A percentile compares a stretch with the other conserved stretches of the same genome.
phyloP scores from a whole-genome alignment of 208 protist species.

The Leishmania mexicana region DNA sequence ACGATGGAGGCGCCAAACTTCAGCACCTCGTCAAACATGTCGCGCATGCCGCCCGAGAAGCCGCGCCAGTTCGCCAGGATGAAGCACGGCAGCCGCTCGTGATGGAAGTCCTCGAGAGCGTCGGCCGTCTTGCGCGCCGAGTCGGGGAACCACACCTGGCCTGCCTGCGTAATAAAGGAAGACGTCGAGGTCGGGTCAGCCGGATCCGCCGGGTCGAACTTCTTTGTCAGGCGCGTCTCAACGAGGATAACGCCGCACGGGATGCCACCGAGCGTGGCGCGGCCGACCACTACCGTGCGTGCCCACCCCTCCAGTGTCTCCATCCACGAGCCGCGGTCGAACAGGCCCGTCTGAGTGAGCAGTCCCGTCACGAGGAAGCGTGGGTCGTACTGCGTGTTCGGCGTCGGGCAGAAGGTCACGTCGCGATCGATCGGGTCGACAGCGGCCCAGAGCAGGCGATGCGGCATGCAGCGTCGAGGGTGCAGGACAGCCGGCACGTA shows the following conservation, averaged over 20 bases:
- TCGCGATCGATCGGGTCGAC: constrained; percentile 80
- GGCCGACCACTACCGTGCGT: constrained; percentile 96
- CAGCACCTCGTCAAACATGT: constrained; percentile 99
- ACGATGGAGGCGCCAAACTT: constrained; percentile 99
- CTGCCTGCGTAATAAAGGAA: constrained; percentile 80
- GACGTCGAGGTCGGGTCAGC: constrained; percentile 89
- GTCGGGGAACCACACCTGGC: constrained; percentile 98
- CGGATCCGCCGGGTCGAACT: constrained; percentile 95
- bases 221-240: constrained; percentile 95
- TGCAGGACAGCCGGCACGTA: constrained; percentile 84
- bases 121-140: constrained; percentile 98
- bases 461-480: constrained; percentile 47
- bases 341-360: constrained; percentile 67
- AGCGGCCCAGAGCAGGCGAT: constrained; percentile 33
- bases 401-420: constrained; percentile 70
- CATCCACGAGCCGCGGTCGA: constrained; percentile 91
- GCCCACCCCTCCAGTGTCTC: constrained; percentile 97
- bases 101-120: constrained; percentile 97
- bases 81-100: constrained; percentile 97
- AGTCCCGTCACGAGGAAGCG: constrained; percentile 74
- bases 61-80: constrained; percentile 99
- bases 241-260: constrained; percentile 98
- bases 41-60: constrained; percentile 98
- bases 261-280: constrained; percentile 97
- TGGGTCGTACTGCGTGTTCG: constrained; percentile 83